Conservation (phyloP, 768 basidiomycete genomes). For the Tulasnella sp. region DNA sequence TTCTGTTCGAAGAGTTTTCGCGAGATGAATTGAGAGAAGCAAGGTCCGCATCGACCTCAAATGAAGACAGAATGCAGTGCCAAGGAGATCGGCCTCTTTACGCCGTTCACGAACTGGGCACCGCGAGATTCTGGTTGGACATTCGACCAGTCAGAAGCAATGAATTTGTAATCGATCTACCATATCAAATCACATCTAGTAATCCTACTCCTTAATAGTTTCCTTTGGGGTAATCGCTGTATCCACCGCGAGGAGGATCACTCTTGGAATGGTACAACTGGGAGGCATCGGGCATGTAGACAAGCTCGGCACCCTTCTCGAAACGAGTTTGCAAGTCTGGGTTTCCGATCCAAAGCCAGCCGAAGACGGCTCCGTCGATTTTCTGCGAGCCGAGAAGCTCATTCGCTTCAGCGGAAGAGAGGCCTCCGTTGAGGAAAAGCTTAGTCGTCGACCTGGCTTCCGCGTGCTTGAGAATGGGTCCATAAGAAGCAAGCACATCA, state of each 20-base stretch:
- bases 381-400: neutral
- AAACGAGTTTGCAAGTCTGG: neutral
- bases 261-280: neutral
- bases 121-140: neutral
- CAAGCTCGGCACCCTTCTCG: neutral
- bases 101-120: neutral
- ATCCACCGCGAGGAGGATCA: neutral
- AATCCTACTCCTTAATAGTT: neutral
- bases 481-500: neutral
- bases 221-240: neutral
- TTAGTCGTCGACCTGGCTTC: slow-evolving; percentile 15
- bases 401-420: neutral
- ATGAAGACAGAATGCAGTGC: too few species aligned
- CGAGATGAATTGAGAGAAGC: too few species aligned
- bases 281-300: neutral
- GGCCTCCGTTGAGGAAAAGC: neutral
- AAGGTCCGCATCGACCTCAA: too few species aligned
- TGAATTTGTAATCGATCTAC: neutral
- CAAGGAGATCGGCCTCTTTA: neutral
- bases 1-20: too few species aligned
- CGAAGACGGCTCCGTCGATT: neutral
- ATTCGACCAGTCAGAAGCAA: neutral
- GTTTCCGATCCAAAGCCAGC: neutral
- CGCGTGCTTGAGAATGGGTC: slow-evolving; percentile 16
- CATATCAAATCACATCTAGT: neutral